Percentiles rank a stretch among this genome's conserved stretches.
Conservation (phyloP, 495 filamentous ascomycete genomes). For the Penicillium diatomitis region DNA sequence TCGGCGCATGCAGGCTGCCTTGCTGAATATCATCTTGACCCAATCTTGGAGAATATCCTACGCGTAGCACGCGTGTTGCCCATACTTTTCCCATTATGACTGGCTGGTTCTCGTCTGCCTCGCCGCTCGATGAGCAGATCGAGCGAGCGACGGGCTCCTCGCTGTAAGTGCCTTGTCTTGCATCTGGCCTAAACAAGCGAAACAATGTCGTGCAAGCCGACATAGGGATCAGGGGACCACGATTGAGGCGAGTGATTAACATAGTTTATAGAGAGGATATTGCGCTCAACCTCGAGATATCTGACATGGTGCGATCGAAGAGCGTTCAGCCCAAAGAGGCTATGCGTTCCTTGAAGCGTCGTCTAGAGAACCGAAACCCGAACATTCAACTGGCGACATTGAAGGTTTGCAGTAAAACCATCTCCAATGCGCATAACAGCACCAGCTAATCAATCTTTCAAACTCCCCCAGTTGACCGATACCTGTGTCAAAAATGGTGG, state of each 20-base stretch:
- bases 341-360: conserved; percentile 88
- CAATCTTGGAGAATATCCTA: not conserved
- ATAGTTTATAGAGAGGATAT: conserved; percentile 73
- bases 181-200: not conserved
- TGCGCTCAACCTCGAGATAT: conserved; percentile 92
- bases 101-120: conserved; percentile 84
- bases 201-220: not conserved
- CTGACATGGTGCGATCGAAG: conserved; percentile 91
- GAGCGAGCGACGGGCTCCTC: conserved; percentile 90
- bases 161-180: conserved; percentile 46
- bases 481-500: conserved; percentile 98
- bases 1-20: not conserved
- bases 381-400: conserved; percentile 90
- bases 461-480: conserved; percentile 64
- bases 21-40: too few relatives aligned
- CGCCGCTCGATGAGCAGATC: conserved; percentile 90
- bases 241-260: not conserved
- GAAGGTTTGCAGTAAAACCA: conserved; percentile 48
- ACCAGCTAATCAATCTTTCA: not conserved
- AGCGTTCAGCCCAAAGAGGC: conserved; percentile 94
- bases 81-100: conserved; percentile 52
- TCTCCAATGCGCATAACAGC: not conserved
- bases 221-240: not conserved
- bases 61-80: not conserved
- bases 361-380: conserved; percentile 92